Conservation (phyloP, 2,329 filamentous ascomycete species). For the Penicillium crustosum region DNA sequence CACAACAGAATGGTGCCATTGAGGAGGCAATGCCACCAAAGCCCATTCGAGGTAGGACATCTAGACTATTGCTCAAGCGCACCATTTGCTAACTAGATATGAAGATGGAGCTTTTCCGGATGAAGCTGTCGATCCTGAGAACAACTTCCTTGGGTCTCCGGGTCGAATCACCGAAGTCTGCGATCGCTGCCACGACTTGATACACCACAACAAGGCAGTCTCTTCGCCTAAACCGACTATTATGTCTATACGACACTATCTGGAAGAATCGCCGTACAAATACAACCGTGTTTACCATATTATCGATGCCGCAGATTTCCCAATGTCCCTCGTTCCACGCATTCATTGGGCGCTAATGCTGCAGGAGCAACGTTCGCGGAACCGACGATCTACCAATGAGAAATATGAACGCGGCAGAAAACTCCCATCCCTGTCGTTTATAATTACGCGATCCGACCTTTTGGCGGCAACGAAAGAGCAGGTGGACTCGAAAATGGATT, state of each 20-base stretch:
- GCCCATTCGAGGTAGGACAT: constrained; percentile 16
- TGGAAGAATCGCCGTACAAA: constrained; percentile 83
- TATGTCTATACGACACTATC: constrained; percentile 76
- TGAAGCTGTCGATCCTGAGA: constrained; percentile 21
- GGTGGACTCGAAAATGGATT: constrained; percentile 83
- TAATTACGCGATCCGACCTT: constrained; percentile 85
- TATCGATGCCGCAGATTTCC: constrained; percentile 93
- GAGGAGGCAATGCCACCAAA: constrained; percentile 9
- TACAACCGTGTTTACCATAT: constrained; percentile 95
- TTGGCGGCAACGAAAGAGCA: constrained; percentile 80
- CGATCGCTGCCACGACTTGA: constrained; percentile 79
- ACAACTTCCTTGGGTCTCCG: constrained; percentile 19
- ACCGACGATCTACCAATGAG: constrained; percentile 69
- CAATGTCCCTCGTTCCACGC: constrained; percentile 82
- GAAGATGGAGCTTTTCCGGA: constrained; percentile 26
- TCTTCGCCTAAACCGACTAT: constrained; percentile 79
- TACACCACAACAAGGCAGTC: constrained; percentile 70
- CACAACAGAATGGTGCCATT: background rate
- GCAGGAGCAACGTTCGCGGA: constrained; percentile 73
- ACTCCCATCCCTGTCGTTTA: constrained; percentile 81
- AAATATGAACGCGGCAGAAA: constrained; percentile 67
- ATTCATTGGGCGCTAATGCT: constrained; percentile 69
- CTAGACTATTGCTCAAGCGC: background rate
- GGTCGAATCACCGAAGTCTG: constrained; percentile 55
- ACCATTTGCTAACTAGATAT: constrained; percentile 5